Evolutionary conservation across 2,329 filamentous ascomycete genomes (phyloP).

Genomic region (Stagonosporopsis cucurbitacearum): DNA sequence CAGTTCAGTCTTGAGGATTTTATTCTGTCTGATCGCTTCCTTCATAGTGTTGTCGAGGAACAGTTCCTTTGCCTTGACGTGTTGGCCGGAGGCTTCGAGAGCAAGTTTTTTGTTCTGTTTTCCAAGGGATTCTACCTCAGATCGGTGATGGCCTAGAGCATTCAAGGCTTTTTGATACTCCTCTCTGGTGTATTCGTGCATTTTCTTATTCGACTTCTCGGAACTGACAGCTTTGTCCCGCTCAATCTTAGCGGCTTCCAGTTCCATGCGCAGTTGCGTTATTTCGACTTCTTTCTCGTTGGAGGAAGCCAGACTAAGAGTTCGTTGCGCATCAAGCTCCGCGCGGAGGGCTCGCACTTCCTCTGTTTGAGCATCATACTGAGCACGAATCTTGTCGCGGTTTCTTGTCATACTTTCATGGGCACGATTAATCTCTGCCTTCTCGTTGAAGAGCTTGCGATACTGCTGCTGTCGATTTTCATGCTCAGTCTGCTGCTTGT

Average conservation of each 20-base stretch:
- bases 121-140: constrained; percentile 22
- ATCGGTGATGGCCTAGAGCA: constrained; percentile 15
- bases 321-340: constrained; percentile 30
- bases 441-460: constrained; percentile 25
- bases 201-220: constrained; percentile 44
- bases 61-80: constrained; percentile 25
- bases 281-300: constrained; percentile 35
- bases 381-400: constrained; percentile 27
- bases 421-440: constrained; percentile 23
- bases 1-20: constrained; percentile 13
- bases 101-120: constrained; percentile 22
- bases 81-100: constrained; percentile 28
- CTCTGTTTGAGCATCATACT: constrained; percentile 20
- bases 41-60: constrained; percentile 25
- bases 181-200: constrained; percentile 64
- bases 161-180: constrained; percentile 56
- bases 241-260: constrained; percentile 26
- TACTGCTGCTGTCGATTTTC: constrained; percentile 34
- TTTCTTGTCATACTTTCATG: constrained; percentile 24
- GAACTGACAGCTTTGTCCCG: constrained; percentile 40
- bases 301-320: constrained; percentile 25
- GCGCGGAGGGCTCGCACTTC: constrained; percentile 23
- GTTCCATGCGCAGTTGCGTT: constrained; percentile 29
- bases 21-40: constrained; percentile 13
- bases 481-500: constrained; percentile 35